Evolutionary conservation across 1,139 yeast species (phyloP).

Genomic region (Arxiozyma heterogenica): DNA sequence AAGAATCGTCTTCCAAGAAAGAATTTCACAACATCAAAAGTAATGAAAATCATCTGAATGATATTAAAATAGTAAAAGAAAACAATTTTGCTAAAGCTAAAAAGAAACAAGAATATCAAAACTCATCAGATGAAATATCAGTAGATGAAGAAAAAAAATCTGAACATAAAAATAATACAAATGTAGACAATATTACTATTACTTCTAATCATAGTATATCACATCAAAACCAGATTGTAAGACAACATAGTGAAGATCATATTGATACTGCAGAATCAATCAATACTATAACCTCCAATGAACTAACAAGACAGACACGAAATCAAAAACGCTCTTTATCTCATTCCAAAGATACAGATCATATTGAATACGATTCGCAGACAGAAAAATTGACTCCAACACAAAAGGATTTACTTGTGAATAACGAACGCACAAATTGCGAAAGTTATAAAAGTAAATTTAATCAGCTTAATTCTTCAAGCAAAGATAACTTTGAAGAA

Average conservation of each 20-base stretch:
- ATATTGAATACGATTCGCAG: neutral
- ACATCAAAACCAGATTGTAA: neutral
- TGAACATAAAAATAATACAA: neutral
- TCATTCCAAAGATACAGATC: neutral
- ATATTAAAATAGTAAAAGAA: neutral
- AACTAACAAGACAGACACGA: slow-evolving; percentile 10
- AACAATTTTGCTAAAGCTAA: neutral
- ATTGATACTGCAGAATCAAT: slow-evolving; percentile 7
- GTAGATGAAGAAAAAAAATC: neutral
- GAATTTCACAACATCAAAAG: neutral
- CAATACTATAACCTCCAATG: slow-evolving; percentile 4
- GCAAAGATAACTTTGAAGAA: neutral
- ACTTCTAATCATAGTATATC: neutral
- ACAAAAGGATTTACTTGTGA: neutral
- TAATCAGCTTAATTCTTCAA: neutral
- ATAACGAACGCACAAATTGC: neutral
- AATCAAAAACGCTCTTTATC: neutral
- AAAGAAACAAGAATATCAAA: neutral
- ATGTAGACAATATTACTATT: neutral
- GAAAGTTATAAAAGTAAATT: neutral
- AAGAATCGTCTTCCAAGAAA: neutral
- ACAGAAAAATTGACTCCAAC: neutral
- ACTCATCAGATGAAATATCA: neutral
- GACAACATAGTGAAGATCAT: slow-evolving; percentile 9
- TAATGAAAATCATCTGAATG: neutral